phyloP scores from a whole-genome alignment of 1,284 basidiomycete genomes.

The Fomitiporia mediterranea region DNA sequence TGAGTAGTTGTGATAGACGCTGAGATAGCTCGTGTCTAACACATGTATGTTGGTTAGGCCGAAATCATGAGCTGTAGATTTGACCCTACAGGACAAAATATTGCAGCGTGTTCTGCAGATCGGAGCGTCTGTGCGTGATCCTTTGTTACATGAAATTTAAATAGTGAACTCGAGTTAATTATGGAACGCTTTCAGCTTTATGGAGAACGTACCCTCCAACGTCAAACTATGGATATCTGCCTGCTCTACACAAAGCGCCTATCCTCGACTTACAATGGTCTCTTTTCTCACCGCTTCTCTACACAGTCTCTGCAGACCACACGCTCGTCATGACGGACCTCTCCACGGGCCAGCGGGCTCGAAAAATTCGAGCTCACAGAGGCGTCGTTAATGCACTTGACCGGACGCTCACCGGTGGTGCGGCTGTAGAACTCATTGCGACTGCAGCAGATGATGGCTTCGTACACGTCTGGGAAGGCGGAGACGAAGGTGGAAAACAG shows the following conservation, averaged over 20 bases:
- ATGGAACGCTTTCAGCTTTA: constrained; percentile 43
- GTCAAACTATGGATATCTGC: constrained; percentile 74
- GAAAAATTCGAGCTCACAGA: constrained; percentile 77
- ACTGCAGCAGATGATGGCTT: constrained; percentile 88
- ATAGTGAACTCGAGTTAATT: constrained; percentile 1
- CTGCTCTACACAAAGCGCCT: constrained; percentile 72
- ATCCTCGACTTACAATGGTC: constrained; percentile 82
- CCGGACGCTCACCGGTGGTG: constrained; percentile 73
- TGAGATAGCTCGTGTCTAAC: background rate
- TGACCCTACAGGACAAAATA: constrained; percentile 76
- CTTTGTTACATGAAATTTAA: background rate
- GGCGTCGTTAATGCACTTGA: constrained; percentile 89
- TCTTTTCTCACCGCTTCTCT: constrained; percentile 60
- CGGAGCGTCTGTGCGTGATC: constrained; percentile 64
- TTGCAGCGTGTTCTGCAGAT: constrained; percentile 80
- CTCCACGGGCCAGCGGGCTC: constrained; percentile 69
- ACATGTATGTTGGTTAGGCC: constrained; percentile 38
- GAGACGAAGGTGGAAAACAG: constrained; percentile 69
- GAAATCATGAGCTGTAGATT: constrained; percentile 79
- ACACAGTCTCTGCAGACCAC: constrained; percentile 84
- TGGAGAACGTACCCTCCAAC: constrained; percentile 82
- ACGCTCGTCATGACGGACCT: constrained; percentile 71
- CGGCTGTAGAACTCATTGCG: constrained; percentile 76
- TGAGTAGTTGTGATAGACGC: constrained; percentile 32
- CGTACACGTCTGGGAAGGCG: constrained; percentile 84